phyloP scores from a whole-genome alignment of 352 stramenopile genomes.

The Paralagenidium karlingii region DNA sequence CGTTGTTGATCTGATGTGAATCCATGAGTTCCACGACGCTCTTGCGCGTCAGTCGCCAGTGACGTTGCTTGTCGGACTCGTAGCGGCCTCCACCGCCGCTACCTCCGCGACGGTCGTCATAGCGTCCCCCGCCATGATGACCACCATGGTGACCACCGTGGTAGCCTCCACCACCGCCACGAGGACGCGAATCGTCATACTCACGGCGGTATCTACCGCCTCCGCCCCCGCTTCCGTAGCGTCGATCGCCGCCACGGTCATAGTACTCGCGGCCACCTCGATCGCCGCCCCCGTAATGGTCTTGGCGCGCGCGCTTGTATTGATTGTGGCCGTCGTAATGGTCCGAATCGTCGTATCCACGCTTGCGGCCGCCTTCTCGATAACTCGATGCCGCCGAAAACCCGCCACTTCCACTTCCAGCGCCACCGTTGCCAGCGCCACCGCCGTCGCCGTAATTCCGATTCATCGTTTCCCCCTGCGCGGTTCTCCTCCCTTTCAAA shows the following conservation, averaged over 20 bases:
- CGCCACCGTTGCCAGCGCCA: too few relatives aligned
- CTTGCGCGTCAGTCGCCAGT: constrained; percentile 68
- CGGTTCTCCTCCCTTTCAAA: too few relatives aligned
- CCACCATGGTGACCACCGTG: constrained; percentile 4
- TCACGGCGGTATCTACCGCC: constrained; percentile 10
- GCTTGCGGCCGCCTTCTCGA: too few relatives aligned
- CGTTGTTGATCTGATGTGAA: constrained; percentile 8
- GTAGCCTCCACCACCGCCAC: constrained; percentile 4
- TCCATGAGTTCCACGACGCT: constrained; percentile 44
- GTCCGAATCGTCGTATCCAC: not conserved
- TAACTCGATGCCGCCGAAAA: too few relatives aligned
- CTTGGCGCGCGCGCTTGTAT: constrained; percentile 37
- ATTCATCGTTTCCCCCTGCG: too few relatives aligned
- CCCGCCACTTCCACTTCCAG: too few relatives aligned
- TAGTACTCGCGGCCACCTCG: constrained; percentile 5
- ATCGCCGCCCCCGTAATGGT: constrained; percentile 14
- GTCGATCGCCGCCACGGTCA: constrained; percentile 33
- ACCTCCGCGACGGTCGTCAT: constrained; percentile 12
- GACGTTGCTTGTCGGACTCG: constrained; percentile 52
- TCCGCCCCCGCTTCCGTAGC: constrained; percentile 21
- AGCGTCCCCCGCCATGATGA: not conserved
- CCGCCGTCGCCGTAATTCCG: too few relatives aligned
- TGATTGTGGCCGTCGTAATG: constrained; percentile 3
- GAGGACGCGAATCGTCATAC: constrained; percentile 17
- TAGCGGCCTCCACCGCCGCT: constrained; percentile 6